Evolutionary conservation across 225 moss, liverwort and hornwort species (phyloP), one percentile per base, ranked within the genome.

Genomic region (Lunularia cruciata): DNA sequence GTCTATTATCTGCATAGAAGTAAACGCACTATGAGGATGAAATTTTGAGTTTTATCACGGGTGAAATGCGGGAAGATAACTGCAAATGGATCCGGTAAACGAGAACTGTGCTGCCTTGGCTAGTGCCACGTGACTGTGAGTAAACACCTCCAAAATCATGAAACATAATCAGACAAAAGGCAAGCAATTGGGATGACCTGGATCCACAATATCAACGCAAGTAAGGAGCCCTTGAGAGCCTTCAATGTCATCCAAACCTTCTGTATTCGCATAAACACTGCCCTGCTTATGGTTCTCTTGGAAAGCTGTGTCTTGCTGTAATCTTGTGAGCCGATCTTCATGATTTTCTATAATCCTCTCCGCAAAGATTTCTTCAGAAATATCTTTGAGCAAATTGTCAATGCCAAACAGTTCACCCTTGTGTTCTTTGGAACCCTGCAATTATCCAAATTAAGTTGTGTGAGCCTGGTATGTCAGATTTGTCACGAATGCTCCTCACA

Each of bases 371-470:
- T 85, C 72, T 39, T 86, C 84, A 14, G 82, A 83, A 43, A 96
- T 84, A 49, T 96, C 92, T 63, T 85, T 84, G 59, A 96, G 86
- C 48, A 96, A 75, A 54, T 96, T 96, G 78, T 76, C 83, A 26
- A 92, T 74, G 42, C 96, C 96, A 61, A 96, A 96, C 27, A 96
- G 89, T 64, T 96, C 96, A 65, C 96, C 96, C 74, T 92, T 92
- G 23, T 92, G 84, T 20, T 85, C 57, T 71, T 92, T 96, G 31
- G 92, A 90, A 71, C 90, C 96, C 96, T 96, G 81, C 74, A 80
- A 19, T 48, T 22, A n/a, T n/a, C n/a, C n/a, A n/a, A n/a, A n/a
- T n/a, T n/a, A n/a, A n/a, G n/a, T n/a, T n/a, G n/a, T n/a, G n/a
- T n/a, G n/a, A n/a, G n/a, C n/a, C n/a, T n/a, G n/a, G n/a, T n/a